phyloP scores from a whole-genome alignment of 331 rosid species.

The Prunus yedoensis region DNA sequence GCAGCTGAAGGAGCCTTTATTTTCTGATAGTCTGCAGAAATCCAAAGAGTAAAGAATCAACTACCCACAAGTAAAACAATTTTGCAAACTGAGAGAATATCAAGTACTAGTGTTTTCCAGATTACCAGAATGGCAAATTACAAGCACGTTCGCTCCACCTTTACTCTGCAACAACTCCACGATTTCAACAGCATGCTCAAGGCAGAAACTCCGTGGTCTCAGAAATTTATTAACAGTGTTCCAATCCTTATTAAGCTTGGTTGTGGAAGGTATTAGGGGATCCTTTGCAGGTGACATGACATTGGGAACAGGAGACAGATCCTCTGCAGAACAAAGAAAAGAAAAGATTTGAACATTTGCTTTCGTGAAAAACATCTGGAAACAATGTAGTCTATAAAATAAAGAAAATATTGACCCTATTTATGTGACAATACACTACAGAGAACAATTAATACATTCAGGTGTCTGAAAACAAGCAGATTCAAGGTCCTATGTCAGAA shows the following conservation, averaged over 20 bases:
- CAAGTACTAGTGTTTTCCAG: neutral
- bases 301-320: constrained; percentile 41
- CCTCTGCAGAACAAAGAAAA: constrained; percentile 52
- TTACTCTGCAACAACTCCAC: constrained; percentile 74
- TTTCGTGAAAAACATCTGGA: neutral
- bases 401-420: neutral
- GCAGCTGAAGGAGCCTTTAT: constrained; percentile 84
- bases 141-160: constrained; percentile 89
- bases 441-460: neutral
- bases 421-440: neutral
- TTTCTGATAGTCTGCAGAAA: constrained; percentile 78
- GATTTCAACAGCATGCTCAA: constrained; percentile 83
- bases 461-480: neutral
- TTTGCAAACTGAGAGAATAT: neutral
- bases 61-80: constrained; percentile 8
- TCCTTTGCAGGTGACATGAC: constrained; percentile 33
- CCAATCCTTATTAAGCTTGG: constrained; percentile 46
- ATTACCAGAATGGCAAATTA: constrained; percentile 96
- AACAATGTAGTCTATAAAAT: neutral
- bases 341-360: constrained; percentile 25
- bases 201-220: constrained; percentile 93
- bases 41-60: constrained; percentile 23
- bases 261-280: constrained; percentile 38
- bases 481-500: constrained; percentile 9
- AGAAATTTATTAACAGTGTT: constrained; percentile 50